Percentiles rank a stretch among this genome's conserved stretches.
phyloP scores from a whole-genome alignment of 2,329 filamentous ascomycete species.

The Monosporascus sp. region DNA sequence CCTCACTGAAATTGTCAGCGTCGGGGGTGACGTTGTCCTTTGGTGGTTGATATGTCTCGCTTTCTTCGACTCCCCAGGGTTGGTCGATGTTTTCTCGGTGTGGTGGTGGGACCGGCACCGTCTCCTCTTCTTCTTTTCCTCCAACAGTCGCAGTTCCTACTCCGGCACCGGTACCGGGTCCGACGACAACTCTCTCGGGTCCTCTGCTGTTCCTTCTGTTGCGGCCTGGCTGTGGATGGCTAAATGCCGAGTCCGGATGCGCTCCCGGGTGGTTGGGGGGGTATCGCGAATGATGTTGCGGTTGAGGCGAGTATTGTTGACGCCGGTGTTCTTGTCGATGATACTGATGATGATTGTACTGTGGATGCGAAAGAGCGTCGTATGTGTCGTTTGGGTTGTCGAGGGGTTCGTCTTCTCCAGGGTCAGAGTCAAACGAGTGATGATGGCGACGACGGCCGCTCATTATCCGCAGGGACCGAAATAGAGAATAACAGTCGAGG shows the following conservation, averaged over 20 bases:
- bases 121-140: conserved; percentile 16
- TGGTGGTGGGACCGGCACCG: conserved; percentile 24
- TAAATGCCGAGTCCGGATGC: conserved; percentile 35
- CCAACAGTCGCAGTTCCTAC: conserved; percentile 15
- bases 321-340: too few relatives aligned
- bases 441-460: conserved; percentile 14
- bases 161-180: conserved; percentile 14
- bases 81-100: conserved; percentile 15
- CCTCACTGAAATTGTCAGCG: conserved; percentile 61
- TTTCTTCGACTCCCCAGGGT: conserved; percentile 16
- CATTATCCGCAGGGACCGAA: conserved; percentile 9
- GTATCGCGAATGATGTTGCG: neutral
- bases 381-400: conserved; percentile 16
- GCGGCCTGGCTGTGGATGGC: conserved; percentile 23
- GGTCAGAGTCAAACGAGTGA: conserved; percentile 25
- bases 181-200: conserved; percentile 8
- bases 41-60: conserved; percentile 6
- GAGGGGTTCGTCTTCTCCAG: conserved; percentile 24
- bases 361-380: neutral
- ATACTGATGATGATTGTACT: too few relatives aligned
- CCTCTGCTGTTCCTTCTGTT: conserved; percentile 29
- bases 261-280: conserved; percentile 13
- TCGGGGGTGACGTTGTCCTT: conserved; percentile 51
- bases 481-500: neutral
- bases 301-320: too few relatives aligned